A percentile compares a stretch with the other conserved stretches of the same genome.
phyloP scores from a whole-genome alignment of 371 early-diverging fungal genomes.

The Circinella minor region DNA sequence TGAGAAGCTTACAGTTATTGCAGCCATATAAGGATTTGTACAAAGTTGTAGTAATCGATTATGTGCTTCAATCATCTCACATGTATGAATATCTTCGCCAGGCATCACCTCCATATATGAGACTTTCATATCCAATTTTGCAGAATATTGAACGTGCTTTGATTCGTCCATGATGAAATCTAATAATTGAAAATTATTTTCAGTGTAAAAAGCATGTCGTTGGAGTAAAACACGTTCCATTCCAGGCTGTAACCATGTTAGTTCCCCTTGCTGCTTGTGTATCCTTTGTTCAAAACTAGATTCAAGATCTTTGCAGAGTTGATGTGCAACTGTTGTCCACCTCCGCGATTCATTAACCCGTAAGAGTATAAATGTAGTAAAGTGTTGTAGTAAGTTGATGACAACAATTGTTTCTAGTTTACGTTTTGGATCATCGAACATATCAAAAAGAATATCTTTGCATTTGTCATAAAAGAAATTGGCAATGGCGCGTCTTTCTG shows the following conservation, averaged over 20 bases:
- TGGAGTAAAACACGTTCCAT: neutral
- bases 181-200: neutral
- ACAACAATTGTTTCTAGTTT: slow-evolving; percentile 21
- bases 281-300: neutral
- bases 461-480: slow-evolving; percentile 22
- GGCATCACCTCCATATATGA: neutral
- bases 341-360: slow-evolving; percentile 5
- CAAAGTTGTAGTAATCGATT: neutral
- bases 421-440: slow-evolving; percentile 27
- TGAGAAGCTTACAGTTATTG: neutral
- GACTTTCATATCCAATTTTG: neutral
- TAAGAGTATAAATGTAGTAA: neutral
- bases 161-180: neutral
- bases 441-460: slow-evolving; percentile 15
- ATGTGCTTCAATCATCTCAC: neutral
- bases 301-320: neutral
- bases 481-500: slow-evolving; percentile 16
- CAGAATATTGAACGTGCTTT: neutral
- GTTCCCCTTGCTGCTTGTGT: neutral
- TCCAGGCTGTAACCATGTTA: neutral
- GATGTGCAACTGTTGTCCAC: neutral
- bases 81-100: neutral
- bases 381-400: neutral
- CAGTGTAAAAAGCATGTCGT: neutral
- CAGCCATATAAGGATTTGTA: neutral